A percentile compares a stretch with the other conserved stretches of the same genome.
Evolutionary conservation across 2,329 filamentous ascomycete species (phyloP).

Genomic region (Neonectria sp.): DNA sequence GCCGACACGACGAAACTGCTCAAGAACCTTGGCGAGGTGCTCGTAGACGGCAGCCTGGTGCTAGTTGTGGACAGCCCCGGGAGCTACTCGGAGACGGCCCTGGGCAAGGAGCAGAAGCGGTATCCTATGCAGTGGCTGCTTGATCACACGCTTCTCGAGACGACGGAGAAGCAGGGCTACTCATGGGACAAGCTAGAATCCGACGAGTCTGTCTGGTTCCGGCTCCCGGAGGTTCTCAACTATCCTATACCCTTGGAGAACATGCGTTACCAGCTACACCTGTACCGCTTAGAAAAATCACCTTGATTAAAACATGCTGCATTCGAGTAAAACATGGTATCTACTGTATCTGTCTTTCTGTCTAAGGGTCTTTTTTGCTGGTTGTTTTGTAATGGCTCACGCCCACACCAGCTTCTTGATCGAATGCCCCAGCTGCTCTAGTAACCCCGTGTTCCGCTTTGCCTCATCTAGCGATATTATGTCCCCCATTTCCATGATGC

Average conservation of each 20-base stretch:
- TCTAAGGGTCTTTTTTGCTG: slow-evolving; percentile 20
- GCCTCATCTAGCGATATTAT: slow-evolving; percentile 90
- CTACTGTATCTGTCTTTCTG: slow-evolving; percentile 35
- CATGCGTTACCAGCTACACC: slow-evolving; percentile 94
- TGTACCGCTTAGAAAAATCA: slow-evolving; percentile 70
- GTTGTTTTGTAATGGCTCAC: slow-evolving; percentile 45
- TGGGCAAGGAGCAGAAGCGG: slow-evolving; percentile 74
- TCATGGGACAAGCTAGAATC: slow-evolving; percentile 83
- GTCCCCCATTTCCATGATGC: slow-evolving; percentile 71
- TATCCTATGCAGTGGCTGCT: slow-evolving; percentile 97
- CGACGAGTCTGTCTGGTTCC: slow-evolving; percentile 89
- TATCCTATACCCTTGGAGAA: slow-evolving; percentile 93
- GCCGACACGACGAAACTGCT: slow-evolving; percentile 84
- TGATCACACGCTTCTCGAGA: slow-evolving; percentile 80
- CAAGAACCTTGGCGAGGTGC: slow-evolving; percentile 73
- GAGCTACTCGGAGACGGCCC: slow-evolving; percentile 86
- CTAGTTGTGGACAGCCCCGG: slow-evolving; percentile 95
- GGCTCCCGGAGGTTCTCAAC: slow-evolving; percentile 74
- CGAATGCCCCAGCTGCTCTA: slow-evolving; percentile 90
- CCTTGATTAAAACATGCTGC: slow-evolving; percentile 31
- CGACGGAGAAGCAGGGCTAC: slow-evolving; percentile 52
- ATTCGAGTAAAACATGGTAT: slow-evolving; percentile 35
- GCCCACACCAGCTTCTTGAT: slow-evolving; percentile 96
- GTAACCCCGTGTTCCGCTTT: slow-evolving; percentile 85
- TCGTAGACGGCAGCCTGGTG: slow-evolving; percentile 75